Base-by-base conservation (phyloP, 1,284 basidiomycete species). In the Marasmius oreades region DNA sequence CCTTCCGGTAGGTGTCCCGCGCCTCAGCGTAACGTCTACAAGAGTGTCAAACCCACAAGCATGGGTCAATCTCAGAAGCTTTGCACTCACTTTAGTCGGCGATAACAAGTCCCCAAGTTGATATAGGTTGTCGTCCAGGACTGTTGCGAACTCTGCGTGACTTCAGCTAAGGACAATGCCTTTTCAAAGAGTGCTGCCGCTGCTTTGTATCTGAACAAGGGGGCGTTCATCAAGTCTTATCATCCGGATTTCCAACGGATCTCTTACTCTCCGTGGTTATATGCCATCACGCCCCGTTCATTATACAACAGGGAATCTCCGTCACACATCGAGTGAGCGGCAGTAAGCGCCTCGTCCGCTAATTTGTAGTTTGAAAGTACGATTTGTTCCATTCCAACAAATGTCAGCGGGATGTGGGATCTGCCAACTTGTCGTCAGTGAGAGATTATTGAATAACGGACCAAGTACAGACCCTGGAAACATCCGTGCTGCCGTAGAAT, bases 311-410 rank as follows among this genome's bases (percentile, higher is more conserved):
- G 74, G 22, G 97, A 94, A 69, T 99, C 97, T 2, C 83, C 81
- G 55, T 88, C 80, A 67, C 93, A 94, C 71, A 96, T 86, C 1
- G 79, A 73, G 59, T 87, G 77, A 1, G 95, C 88, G 0, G 94
- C 91, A 57, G 85, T 77, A 37, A 99, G 78, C 36, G 95, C 92
- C 63, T 98, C 92, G 51, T 91, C 85, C 0, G 97, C 97, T 34
- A 95, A 80, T 16, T 76, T 70, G 57, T 86, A 81, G 62, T 97
- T 94, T 45, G 90, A 92, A 5, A 98, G 79, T 67, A 91, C 89
- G 48, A 99, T 89, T 63, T 99, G 93, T 68, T 99, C 96, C 93
- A 98, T 98, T 2, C 96, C 97, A 50, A 99, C 93, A 69, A 95
- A 99, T 70, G 98, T 85, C 51, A 95, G 77, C 1, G 97, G 95